phyloP scores from a whole-genome alignment of 2,329 filamentous ascomycete genomes.

The Sarocladium strictum region DNA sequence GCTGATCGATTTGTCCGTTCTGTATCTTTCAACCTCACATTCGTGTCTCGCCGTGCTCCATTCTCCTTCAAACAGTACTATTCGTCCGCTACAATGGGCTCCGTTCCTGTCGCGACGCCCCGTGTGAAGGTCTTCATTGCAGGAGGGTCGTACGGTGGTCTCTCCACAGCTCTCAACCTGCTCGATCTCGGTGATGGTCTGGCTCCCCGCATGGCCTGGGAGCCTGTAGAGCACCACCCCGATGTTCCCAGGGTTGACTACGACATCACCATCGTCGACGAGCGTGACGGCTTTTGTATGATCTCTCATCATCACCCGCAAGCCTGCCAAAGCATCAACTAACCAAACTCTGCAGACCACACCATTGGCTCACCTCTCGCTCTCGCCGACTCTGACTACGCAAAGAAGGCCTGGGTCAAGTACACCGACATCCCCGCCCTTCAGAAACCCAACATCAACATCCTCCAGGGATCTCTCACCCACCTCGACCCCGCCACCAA shows the following conservation, averaged over 20 bases:
- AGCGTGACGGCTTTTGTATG: conserved; percentile 76
- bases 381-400: conserved; percentile 56
- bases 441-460: conserved; percentile 53
- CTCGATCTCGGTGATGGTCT: conserved; percentile 57
- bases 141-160: conserved; percentile 67
- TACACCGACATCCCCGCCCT: conserved; percentile 63
- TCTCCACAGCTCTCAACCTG: conserved; percentile 61
- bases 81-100: neutral
- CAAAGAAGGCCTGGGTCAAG: conserved; percentile 63
- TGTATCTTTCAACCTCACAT: neutral
- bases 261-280: conserved; percentile 69
- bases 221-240: conserved; percentile 32
- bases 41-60: neutral
- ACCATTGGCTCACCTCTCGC: conserved; percentile 71
- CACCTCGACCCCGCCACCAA: conserved; percentile 54
- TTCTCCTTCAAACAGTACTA: neutral
- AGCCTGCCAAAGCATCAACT: neutral
- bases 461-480: conserved; percentile 60
- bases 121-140: conserved; percentile 51
- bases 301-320: neutral
- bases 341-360: conserved; percentile 49
- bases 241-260: conserved; percentile 45
- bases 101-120: neutral
- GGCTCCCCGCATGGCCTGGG: conserved; percentile 37
- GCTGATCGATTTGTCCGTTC: neutral